These are phyloP conservation scores for Byssothecium circinans DNA, from an alignment of 2,329 filamentous ascomycete species.

Conservation along the genomic window DNA sequence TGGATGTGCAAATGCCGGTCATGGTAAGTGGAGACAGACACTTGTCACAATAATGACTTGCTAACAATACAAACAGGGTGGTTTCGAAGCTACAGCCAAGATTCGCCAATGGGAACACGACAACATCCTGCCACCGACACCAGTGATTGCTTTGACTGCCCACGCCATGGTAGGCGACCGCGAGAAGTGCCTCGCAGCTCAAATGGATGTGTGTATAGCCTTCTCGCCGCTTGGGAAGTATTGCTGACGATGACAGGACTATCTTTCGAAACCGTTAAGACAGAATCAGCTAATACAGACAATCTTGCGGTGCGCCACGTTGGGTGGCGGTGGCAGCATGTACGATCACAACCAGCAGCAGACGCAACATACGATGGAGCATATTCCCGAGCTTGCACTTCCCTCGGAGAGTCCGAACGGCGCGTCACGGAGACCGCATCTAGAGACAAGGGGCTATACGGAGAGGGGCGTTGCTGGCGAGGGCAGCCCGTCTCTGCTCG, in stretches of 20 bases:
- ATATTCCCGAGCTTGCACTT: conserved; percentile 44
- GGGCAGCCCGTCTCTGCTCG: conserved; percentile 62
- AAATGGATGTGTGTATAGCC: conserved; percentile 73
- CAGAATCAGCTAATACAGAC: conserved; percentile 98
- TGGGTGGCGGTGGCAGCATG: conserved; percentile 69
- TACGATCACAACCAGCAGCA: conserved; percentile 65
- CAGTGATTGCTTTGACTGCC: conserved; percentile 94
- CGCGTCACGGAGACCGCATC: conserved; percentile 50
- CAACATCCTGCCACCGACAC: conserved; percentile 77
- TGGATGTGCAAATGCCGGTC: conserved; percentile 99
- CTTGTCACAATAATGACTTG: not conserved
- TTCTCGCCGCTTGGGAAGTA: not conserved
- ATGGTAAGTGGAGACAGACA: conserved; percentile 65
- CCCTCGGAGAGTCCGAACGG: conserved; percentile 15
- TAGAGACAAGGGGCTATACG: conserved; percentile 69
- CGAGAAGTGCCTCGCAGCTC: conserved; percentile 96
- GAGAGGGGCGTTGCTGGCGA: conserved; percentile 64
- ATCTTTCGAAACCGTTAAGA: conserved; percentile 93
- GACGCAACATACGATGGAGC: conserved; percentile 24
- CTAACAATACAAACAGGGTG: conserved; percentile 65
- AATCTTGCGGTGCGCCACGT: conserved; percentile 92
- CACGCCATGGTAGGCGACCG: conserved; percentile 98
- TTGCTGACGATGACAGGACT: conserved; percentile 60
- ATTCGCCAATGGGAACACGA: conserved; percentile 93
- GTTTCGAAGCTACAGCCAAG: conserved; percentile 95